Evolutionary conservation across 768 basidiomycete species (phyloP).

Genomic region (Panaeolus cyanescens): DNA sequence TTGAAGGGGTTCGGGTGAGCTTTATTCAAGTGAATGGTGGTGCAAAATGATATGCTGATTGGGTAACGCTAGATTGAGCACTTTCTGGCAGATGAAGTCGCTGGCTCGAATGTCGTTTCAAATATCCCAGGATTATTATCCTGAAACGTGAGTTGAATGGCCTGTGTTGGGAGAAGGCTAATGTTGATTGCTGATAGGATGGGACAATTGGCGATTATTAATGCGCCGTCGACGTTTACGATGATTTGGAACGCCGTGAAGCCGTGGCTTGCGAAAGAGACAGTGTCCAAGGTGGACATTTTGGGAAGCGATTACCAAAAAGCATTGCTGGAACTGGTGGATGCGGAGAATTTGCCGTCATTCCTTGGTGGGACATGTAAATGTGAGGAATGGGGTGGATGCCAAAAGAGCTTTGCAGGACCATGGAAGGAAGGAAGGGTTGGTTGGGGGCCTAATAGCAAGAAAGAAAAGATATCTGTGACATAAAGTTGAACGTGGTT

Average conservation of each 20-base stretch:
- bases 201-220: conserved; percentile 72
- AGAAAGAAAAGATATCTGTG: conserved; percentile 2
- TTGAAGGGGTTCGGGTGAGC: conserved; percentile 70
- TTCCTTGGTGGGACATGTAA: conserved; percentile 67
- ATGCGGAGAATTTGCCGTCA: conserved; percentile 63
- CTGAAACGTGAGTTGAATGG: conserved; percentile 60
- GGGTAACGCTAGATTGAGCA: conserved; percentile 45
- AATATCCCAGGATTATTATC: conserved; percentile 78
- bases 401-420: conserved; percentile 62
- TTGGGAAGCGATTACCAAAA: conserved; percentile 61
- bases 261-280: conserved; percentile 76
- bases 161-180: background rate
- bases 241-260: conserved; percentile 71
- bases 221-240: conserved; percentile 73
- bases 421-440: conserved; percentile 69
- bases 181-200: conserved; percentile 43
- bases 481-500: background rate
- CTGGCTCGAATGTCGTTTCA: conserved; percentile 67
- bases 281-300: conserved; percentile 66
- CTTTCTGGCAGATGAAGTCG: conserved; percentile 78
- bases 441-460: conserved; percentile 47
- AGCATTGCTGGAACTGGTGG: conserved; percentile 58
- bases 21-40: background rate
- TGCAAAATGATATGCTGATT: background rate
- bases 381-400: conserved; percentile 57